phyloP scores from a whole-genome alignment of 73 alveolate genomes.

The Durusdinium trenchii region DNA sequence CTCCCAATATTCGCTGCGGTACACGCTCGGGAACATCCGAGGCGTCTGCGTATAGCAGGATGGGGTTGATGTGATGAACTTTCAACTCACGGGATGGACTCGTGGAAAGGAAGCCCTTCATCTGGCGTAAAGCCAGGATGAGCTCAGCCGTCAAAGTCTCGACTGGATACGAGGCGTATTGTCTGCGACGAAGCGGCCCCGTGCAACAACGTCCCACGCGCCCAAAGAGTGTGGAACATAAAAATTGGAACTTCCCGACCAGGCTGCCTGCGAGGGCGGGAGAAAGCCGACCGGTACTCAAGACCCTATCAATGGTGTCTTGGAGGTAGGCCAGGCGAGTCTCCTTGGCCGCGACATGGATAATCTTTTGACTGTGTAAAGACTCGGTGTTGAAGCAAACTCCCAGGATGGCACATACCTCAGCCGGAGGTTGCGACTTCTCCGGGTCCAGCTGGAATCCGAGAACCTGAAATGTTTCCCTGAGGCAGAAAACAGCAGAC shows the following conservation, averaged over 20 bases:
- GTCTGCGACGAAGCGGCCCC: too few species aligned
- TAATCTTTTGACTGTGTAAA: background rate
- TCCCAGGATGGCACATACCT: background rate
- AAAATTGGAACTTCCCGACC: background rate
- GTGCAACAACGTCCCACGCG: too few species aligned
- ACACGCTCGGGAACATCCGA: background rate
- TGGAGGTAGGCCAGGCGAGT: background rate
- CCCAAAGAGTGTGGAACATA: slow-evolving; percentile 1
- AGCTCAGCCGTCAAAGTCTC: background rate
- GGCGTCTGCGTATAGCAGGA: background rate
- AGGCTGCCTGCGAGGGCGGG: background rate
- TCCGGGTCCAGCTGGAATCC: slow-evolving; percentile 16
- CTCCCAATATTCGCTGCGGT: background rate
- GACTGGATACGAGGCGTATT: too few species aligned
- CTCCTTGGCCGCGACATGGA: background rate
- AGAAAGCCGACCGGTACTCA: background rate
- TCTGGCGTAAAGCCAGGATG: background rate
- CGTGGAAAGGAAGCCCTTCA: background rate
- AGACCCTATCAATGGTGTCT: background rate
- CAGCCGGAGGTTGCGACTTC: background rate
- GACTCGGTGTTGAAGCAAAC: background rate
- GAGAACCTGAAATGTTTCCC: background rate
- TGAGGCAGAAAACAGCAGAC: background rate
- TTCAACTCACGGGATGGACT: background rate
- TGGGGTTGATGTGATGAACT: background rate